These are phyloP conservation scores for Trichoderma harzianum DNA, from an alignment of 2,329 filamentous ascomycete genomes.

Conservation along the genomic window DNA sequence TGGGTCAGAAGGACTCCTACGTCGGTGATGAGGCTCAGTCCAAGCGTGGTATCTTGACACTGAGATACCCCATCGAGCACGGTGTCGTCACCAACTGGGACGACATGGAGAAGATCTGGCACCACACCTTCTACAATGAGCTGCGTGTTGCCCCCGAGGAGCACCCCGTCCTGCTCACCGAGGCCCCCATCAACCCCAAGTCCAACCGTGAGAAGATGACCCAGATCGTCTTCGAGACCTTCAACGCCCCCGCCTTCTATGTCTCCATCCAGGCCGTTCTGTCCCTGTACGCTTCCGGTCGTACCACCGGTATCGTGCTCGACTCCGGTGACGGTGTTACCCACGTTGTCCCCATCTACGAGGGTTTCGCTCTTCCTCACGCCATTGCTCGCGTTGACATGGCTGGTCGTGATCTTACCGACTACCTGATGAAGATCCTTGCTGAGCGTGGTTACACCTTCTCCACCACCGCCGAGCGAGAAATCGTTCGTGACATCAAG, in stretches of 20 bases:
- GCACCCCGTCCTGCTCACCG: slow-evolving; percentile 98
- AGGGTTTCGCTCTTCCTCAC: slow-evolving; percentile 99
- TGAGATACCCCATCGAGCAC: slow-evolving; percentile 99
- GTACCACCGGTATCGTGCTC: slow-evolving; percentile 99
- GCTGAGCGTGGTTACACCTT: slow-evolving; percentile 99
- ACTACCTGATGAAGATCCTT: slow-evolving; percentile 99
- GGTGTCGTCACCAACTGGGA: slow-evolving; percentile 99
- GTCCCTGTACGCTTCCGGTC: slow-evolving; percentile 98
- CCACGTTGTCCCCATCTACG: slow-evolving; percentile 99
- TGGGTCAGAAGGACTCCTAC: slow-evolving; percentile 99
- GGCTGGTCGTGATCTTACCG: slow-evolving; percentile 99
- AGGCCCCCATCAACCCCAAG: slow-evolving; percentile 99
- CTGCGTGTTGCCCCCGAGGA: slow-evolving; percentile 99
- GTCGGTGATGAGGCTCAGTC: slow-evolving; percentile 99
- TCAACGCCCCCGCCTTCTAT: slow-evolving; percentile 99
- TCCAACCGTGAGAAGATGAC: slow-evolving; percentile 99
- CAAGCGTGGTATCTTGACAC: slow-evolving; percentile 99
- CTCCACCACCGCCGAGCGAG: slow-evolving; percentile 99
- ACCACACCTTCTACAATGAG: slow-evolving; percentile 99
- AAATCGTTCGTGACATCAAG: slow-evolving; percentile 99
- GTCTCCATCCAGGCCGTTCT: slow-evolving; percentile 99
- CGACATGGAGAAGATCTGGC: slow-evolving; percentile 99
- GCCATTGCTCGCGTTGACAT: slow-evolving; percentile 99
- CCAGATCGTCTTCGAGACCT: slow-evolving; percentile 99
- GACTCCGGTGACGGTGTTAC: slow-evolving; percentile 99